Percentiles rank a stretch among this genome's conserved stretches.
phyloP scores from a whole-genome alignment of 164 flowering plant genomes.

The Chimonanthus praecox region DNA sequence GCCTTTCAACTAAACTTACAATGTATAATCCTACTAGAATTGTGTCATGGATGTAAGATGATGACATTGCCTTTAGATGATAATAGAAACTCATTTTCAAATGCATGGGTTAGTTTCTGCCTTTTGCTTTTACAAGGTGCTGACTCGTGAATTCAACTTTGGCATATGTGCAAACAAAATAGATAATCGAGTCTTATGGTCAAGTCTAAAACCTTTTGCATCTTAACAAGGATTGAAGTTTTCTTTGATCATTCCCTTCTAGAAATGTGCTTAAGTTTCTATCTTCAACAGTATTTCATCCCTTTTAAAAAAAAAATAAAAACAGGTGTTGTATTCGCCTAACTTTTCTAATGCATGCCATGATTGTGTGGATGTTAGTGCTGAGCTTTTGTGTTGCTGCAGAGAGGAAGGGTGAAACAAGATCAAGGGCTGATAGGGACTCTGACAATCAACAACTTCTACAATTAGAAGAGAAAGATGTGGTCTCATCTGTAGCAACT shows the following conservation, averaged over 20 bases:
- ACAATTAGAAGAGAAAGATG: conserved; percentile 89
- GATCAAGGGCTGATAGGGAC: conserved; percentile 72
- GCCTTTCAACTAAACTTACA: too few relatives aligned
- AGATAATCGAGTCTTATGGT: neutral
- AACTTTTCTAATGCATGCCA: neutral
- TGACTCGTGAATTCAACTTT: neutral
- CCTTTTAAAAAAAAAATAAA: neutral
- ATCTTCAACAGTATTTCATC: too few relatives aligned
- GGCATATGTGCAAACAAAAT: neutral
- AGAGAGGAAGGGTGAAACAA: conserved; percentile 76
- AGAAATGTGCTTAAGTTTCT: too few relatives aligned
- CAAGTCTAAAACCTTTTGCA: neutral
- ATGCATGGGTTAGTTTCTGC: neutral
- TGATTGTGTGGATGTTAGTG: neutral
- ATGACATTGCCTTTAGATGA: neutral
- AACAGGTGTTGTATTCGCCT: neutral
- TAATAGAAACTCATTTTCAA: neutral
- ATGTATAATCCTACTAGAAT: neutral
- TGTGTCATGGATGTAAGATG: too few relatives aligned
- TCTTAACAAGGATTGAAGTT: neutral
- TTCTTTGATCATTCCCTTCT: too few relatives aligned
- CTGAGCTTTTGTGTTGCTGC: conserved; percentile 15
- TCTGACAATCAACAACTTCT: conserved; percentile 78
- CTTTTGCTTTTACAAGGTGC: neutral
- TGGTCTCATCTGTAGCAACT: conserved; percentile 90